Conservation (phyloP, 1,139 yeast genomes). For the Pichia sp. region DNA sequence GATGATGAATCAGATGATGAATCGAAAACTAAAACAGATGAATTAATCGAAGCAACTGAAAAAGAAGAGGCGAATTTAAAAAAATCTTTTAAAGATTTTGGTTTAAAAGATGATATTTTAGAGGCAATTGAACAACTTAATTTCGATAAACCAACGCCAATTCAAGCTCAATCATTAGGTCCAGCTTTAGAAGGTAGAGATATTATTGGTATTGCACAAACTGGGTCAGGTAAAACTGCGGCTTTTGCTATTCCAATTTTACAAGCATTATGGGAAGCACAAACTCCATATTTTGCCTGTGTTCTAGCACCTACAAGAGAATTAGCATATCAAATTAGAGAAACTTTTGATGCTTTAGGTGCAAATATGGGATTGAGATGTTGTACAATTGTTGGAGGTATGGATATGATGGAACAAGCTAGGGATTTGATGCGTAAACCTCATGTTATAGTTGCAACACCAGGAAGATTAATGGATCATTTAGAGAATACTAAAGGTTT, state of each 20-base stretch:
- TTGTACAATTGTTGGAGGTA: conserved; percentile 91
- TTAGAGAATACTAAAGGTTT: conserved; percentile 93
- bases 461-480: conserved; percentile 94
- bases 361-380: conserved; percentile 83
- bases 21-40: conserved; percentile 8
- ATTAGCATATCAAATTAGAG: conserved; percentile 91
- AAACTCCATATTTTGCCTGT: conserved; percentile 80
- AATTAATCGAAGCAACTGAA: conserved; percentile 8
- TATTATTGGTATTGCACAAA: conserved; percentile 75
- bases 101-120: conserved; percentile 72
- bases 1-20: conserved; percentile 14
- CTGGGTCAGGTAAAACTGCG: conserved; percentile 84
- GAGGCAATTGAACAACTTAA: conserved; percentile 71
- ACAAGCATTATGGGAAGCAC: conserved; percentile 85
- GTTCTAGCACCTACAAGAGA: conserved; percentile 97
- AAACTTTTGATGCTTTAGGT: conserved; percentile 93
- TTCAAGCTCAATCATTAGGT: conserved; percentile 88
- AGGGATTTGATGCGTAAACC: conserved; percentile 91
- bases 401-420: conserved; percentile 98
- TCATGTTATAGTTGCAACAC: conserved; percentile 91
- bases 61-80: conserved; percentile 34
- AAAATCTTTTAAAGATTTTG: conserved; percentile 39
- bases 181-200: conserved; percentile 84
- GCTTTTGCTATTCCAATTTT: conserved; percentile 87
- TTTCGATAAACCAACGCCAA: conserved; percentile 74